Base-by-base conservation (phyloP, 768 basidiomycete species). In the Cytidiella melzeri region DNA sequence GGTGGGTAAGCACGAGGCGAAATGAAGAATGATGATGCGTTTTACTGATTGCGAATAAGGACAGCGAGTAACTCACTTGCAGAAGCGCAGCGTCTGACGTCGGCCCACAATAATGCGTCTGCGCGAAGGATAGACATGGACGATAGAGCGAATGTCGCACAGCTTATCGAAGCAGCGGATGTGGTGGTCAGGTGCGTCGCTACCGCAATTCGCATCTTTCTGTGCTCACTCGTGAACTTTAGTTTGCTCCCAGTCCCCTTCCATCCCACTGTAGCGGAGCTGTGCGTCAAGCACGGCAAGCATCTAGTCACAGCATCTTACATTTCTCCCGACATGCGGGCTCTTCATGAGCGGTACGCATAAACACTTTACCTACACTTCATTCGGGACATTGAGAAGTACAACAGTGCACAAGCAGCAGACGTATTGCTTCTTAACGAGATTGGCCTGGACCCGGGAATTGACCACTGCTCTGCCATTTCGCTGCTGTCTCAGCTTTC, bases 301-400 rank as follows among this genome's bases (percentile, higher is more conserved):
- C 86, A 94, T 54, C 74, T 97, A 48, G 80, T 97, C 45, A 96
- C 94, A 0, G 92, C 94, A 0, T 94, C 92, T 3, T 97, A 97
- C 61, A 83, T 87, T 55, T 90, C 89, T 1, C 76, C 77, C 0
- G 80, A 74, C 7, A 96, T 96, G 92, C 67, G 71, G 5, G 68
- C 66, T 0, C 63, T 95, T 18, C 71, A 92, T 59, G 55, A 73
- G 10, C 62, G 66, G 91, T 92, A 55, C 21, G 79, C 55, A 18
- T 48, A 45, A 43, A n/a, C 41, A n/a, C 15, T 5, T 30, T 46
- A n/a, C 19, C 26, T 4, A 15, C 28, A 25, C 7, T 20, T 13
- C 27, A 5, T 27, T 9, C 30, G 21, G n/a, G 37, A 28, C 43
- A 18, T n/a, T 15, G 13, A 23, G 30, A 3, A 12, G 11, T 21